phyloP scores from a whole-genome alignment of 495 filamentous ascomycete genomes.

The Trichoderma virens region DNA sequence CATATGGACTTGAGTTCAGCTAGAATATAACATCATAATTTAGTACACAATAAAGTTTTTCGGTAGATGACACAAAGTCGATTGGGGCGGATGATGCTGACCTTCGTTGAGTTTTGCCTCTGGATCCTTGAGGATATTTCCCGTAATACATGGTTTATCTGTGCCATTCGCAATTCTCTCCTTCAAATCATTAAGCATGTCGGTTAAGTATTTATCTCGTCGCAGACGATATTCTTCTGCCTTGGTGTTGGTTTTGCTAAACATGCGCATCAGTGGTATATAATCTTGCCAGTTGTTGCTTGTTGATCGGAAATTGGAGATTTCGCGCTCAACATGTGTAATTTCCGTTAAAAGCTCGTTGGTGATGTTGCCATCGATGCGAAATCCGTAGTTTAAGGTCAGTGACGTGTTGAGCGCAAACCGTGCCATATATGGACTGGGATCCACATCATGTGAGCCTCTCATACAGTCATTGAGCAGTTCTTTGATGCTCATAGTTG shows the following conservation, averaged over 20 bases:
- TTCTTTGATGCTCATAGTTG: slow-evolving; percentile 56
- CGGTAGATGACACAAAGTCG: too few relatives aligned
- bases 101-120: slow-evolving; percentile 55
- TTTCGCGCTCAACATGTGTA: slow-evolving; percentile 52
- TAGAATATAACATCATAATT: slow-evolving; percentile 17
- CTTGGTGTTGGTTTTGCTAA: slow-evolving; percentile 43
- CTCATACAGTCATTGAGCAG: slow-evolving; percentile 48
- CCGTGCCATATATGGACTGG: slow-evolving; percentile 57
- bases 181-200: slow-evolving; percentile 52
- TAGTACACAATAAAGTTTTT: too few relatives aligned
- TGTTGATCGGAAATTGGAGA: slow-evolving; percentile 57
- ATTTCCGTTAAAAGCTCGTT: slow-evolving; percentile 55
- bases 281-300: slow-evolving; percentile 69
- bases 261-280: slow-evolving; percentile 52
- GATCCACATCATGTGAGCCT: slow-evolving; percentile 55
- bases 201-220: slow-evolving; percentile 50
- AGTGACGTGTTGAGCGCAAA: slow-evolving; percentile 60
- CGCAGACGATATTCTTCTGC: slow-evolving; percentile 47
- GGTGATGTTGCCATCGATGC: slow-evolving; percentile 49
- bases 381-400: slow-evolving; percentile 59
- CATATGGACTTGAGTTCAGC: slow-evolving; percentile 67
- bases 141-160: slow-evolving; percentile 64
- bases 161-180: slow-evolving; percentile 51
- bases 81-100: slow-evolving; percentile 24
- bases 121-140: slow-evolving; percentile 59